Conservation (phyloP, 177 flowering plant genomes). For the Vitis hybrid region DNA sequence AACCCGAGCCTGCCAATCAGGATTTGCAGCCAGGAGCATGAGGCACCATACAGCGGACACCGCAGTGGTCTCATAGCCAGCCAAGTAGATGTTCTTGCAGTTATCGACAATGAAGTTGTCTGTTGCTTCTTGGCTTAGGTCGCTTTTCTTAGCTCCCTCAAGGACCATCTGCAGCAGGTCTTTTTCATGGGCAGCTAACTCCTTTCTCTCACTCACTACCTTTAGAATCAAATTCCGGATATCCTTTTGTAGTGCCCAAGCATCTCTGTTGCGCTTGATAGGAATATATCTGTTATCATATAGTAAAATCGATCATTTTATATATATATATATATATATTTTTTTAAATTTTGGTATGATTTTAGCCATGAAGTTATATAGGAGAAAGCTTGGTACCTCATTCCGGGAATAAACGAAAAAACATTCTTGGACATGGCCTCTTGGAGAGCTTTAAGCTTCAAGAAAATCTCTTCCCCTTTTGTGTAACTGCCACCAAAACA, state of each 20-base stretch:
- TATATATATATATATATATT: too few species aligned
- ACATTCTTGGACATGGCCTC: conserved; percentile 24
- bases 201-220: conserved; percentile 12
- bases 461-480: conserved; percentile 41
- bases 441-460: conserved; percentile 34
- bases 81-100: conserved; percentile 39
- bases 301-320: too few species aligned
- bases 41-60: conserved; percentile 27
- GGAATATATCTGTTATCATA: too few species aligned
- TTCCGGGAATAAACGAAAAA: conserved; percentile 29
- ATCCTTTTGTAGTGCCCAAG: conserved; percentile 20
- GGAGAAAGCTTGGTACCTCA: conserved; percentile 25
- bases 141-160: conserved; percentile 11
- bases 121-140: conserved; percentile 2
- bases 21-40: conserved; percentile 34
- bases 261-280: background rate
- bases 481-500: conserved; percentile 49
- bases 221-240: conserved; percentile 5
- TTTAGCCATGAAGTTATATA: too few species aligned
- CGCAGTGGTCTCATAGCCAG: conserved; percentile 33
- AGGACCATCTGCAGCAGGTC: conserved; percentile 27
- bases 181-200: conserved; percentile 1
- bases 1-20: conserved; percentile 31
- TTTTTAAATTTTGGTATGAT: too few species aligned
- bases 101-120: conserved; percentile 35